Percentiles rank a stretch among this genome's conserved stretches.
Conservation (phyloP, 2,329 filamentous ascomycete species). For the Stachybotrys elegans region DNA sequence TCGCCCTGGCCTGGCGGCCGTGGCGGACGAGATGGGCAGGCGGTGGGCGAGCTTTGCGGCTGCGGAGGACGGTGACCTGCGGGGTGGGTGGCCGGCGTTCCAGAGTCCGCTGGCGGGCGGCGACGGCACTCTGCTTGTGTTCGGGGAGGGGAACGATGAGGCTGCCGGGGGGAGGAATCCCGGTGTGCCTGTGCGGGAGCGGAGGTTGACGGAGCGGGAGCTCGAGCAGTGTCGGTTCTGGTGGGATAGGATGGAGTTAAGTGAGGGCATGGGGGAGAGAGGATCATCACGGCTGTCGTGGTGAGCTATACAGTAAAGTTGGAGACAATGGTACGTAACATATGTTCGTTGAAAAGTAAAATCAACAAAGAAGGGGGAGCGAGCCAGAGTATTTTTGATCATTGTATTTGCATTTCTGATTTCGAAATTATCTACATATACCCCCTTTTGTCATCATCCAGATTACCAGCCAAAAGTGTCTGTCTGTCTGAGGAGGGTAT, state of each 20-base stretch:
- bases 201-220: slow-evolving; percentile 37
- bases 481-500: too few species aligned
- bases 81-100: slow-evolving; percentile 36
- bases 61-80: slow-evolving; percentile 21
- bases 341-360: too few species aligned
- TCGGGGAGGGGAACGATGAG: slow-evolving; percentile 58
- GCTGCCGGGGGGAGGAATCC: slow-evolving; percentile 27
- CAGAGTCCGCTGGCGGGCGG: slow-evolving; percentile 29
- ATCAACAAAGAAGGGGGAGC: too few species aligned
- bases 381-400: too few species aligned
- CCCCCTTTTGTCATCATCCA: too few species aligned
- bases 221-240: slow-evolving; percentile 52
- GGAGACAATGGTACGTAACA: too few species aligned
- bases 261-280: slow-evolving; percentile 18
- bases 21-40: slow-evolving; percentile 36
- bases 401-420: too few species aligned
- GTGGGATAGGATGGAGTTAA: slow-evolving; percentile 46
- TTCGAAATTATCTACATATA: too few species aligned
- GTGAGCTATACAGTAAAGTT: too few species aligned
- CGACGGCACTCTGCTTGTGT: slow-evolving; percentile 41
- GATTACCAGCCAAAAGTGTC: too few species aligned
- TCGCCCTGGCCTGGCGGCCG: slow-evolving; percentile 30
- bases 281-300: background rate
- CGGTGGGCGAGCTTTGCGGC: slow-evolving; percentile 32
- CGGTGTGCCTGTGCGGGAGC: slow-evolving; percentile 39